Percentiles rank a stretch among this genome's conserved stretches.
phyloP scores from a whole-genome alignment of 2,329 filamentous ascomycete species.

The Boeremia exigua region DNA sequence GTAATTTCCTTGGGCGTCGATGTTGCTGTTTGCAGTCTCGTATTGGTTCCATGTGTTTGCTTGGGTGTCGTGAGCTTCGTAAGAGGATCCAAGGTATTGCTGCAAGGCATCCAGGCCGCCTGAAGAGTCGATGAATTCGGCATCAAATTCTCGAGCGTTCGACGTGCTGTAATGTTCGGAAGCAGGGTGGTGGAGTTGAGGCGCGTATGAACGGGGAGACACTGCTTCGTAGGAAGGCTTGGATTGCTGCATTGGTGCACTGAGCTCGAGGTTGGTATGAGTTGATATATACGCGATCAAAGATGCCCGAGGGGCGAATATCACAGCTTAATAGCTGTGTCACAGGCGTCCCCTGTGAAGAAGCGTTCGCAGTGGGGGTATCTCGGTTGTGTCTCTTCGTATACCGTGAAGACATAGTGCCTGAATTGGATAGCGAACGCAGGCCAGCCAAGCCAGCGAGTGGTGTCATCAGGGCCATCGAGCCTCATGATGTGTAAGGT shows the following conservation, averaged over 20 bases:
- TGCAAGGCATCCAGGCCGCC: conserved; percentile 6
- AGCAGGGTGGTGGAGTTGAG: background rate
- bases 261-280: background rate
- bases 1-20: conserved; percentile 11
- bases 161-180: background rate
- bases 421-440: conserved; percentile 18
- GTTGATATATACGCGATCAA: background rate
- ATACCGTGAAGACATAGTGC: conserved; percentile 8
- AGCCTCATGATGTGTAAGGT: conserved; percentile 10
- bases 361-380: background rate
- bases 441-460: background rate
- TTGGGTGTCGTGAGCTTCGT: background rate
- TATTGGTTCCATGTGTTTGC: conserved; percentile 29
- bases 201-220: conserved; percentile 1
- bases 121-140: conserved; percentile 8
- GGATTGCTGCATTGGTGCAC: conserved; percentile 21
- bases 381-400: background rate
- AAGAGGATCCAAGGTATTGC: background rate
- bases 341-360: conserved; percentile 16
- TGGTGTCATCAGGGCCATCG: background rate
- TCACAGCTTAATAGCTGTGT: background rate
- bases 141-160: background rate
- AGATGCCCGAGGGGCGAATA: conserved; percentile 2
- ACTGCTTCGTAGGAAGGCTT: conserved; percentile 5
- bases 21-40: conserved; percentile 3